Percentiles rank a stretch among this genome's conserved stretches.
Conservation (phyloP, 352 stramenopile genomes). For the Phytophthora ohioensis region DNA sequence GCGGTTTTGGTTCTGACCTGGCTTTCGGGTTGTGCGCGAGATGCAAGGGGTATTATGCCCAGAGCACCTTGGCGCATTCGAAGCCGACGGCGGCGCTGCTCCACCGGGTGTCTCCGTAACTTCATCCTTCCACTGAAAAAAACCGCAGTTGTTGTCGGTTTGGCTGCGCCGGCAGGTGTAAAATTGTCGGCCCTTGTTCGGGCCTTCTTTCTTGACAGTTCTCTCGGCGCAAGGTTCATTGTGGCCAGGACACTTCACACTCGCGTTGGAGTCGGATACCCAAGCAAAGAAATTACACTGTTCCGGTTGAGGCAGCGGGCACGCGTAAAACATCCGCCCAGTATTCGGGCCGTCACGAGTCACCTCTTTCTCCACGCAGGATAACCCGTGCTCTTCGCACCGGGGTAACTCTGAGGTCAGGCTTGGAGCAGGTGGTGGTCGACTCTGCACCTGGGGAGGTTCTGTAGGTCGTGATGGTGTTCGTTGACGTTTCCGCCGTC, state of each 20-base stretch:
- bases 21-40: slow-evolving; percentile 55
- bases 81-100: slow-evolving; percentile 5
- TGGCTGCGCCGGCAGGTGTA: slow-evolving; percentile 63
- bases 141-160: slow-evolving; percentile 72
- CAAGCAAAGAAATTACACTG: slow-evolving; percentile 95
- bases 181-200: slow-evolving; percentile 76
- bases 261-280: slow-evolving; percentile 61
- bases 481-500: slow-evolving; percentile 17
- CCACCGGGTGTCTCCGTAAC: slow-evolving; percentile 6
- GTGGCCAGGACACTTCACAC: slow-evolving; percentile 61
- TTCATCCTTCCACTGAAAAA: slow-evolving; percentile 85
- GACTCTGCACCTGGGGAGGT: background rate
- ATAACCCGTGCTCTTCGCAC: slow-evolving; percentile 61
- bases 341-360: slow-evolving; percentile 88
- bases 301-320: slow-evolving; percentile 80
- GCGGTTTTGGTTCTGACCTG: slow-evolving; percentile 86
- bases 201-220: slow-evolving; percentile 68
- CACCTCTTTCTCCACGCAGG: slow-evolving; percentile 64
- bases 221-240: slow-evolving; percentile 71
- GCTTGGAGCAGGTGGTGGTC: slow-evolving; percentile 1
- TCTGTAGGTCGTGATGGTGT: slow-evolving; percentile 13
- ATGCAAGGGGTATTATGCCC: slow-evolving; percentile 57
- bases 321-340: slow-evolving; percentile 93
- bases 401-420: slow-evolving; percentile 37
- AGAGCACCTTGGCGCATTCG: slow-evolving; percentile 45